A percentile compares a stretch with the other conserved stretches of the same genome.
Evolutionary conservation across 1,284 basidiomycete genomes (phyloP).

Genomic region (Cryptococcus neoformans): DNA sequence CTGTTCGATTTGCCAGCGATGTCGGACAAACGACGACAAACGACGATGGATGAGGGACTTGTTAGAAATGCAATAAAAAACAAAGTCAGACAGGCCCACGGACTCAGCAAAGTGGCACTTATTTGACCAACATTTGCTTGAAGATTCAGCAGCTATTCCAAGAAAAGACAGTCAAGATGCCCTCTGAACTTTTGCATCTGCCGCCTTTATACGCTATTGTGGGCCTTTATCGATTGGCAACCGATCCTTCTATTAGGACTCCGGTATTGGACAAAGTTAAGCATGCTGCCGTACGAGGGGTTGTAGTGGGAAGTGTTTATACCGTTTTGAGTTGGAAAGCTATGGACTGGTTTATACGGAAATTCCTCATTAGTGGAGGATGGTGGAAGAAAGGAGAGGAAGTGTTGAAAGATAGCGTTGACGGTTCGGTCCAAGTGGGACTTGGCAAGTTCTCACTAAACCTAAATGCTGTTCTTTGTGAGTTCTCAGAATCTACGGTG

Average conservation of each 20-base stretch:
- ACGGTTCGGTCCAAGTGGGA: constrained; percentile 30
- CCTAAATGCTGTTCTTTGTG: constrained; percentile 41
- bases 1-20: too few relatives aligned
- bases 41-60: too few relatives aligned
- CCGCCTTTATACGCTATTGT: constrained; percentile 47
- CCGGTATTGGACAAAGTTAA: constrained; percentile 47
- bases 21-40: too few relatives aligned
- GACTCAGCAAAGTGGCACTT: too few relatives aligned
- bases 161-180: constrained; percentile 28
- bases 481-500: constrained; percentile 8
- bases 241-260: constrained; percentile 39
- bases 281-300: constrained; percentile 44
- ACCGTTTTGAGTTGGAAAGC: constrained; percentile 35
- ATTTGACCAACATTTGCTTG: too few relatives aligned
- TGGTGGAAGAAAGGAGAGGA: constrained; percentile 19
- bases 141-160: too few relatives aligned
- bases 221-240: constrained; percentile 41
- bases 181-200: constrained; percentile 45
- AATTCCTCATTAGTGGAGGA: constrained; percentile 32
- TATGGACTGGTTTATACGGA: constrained; percentile 41
- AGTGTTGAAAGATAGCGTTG: constrained; percentile 18
- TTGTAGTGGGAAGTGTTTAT: constrained; percentile 39
- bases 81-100: too few relatives aligned
- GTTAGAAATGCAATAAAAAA: too few relatives aligned
- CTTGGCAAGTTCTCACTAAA: constrained; percentile 20